These are phyloP conservation scores for Nemania diffusa DNA, from an alignment of 2,329 filamentous ascomycete species.

Conservation along the genomic window DNA sequence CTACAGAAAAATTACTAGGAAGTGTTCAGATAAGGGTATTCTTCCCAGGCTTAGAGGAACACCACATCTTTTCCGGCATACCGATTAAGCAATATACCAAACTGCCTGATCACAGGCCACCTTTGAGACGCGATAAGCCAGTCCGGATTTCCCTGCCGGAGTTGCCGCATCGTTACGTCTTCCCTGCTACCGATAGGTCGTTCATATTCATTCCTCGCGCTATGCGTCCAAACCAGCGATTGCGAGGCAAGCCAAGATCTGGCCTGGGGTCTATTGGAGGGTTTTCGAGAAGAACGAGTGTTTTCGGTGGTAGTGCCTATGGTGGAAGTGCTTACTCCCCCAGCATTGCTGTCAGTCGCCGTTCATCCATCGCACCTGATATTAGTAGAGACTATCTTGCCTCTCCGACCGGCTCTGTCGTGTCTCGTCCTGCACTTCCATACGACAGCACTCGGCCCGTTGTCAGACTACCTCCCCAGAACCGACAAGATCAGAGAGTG, in stretches of 20 bases:
- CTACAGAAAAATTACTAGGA: constrained; percentile 83
- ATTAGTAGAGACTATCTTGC: constrained; percentile 77
- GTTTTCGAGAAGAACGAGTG: constrained; percentile 82
- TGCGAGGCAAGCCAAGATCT: constrained; percentile 78
- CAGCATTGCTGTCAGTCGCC: constrained; percentile 86
- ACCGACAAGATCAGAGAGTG: constrained; percentile 47
- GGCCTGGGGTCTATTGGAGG: constrained; percentile 74
- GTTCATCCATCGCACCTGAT: constrained; percentile 80
- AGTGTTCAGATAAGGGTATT: constrained; percentile 87
- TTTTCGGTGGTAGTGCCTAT: constrained; percentile 75
- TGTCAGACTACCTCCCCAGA: constrained; percentile 81
- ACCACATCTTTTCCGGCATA: constrained; percentile 77
- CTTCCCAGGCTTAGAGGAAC: constrained; percentile 76
- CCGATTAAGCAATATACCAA: constrained; percentile 92
- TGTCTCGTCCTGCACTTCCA: constrained; percentile 73
- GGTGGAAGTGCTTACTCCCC: constrained; percentile 83
- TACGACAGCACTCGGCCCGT: constrained; percentile 75
- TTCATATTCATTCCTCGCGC: constrained; percentile 98
- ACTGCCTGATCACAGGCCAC: constrained; percentile 92
- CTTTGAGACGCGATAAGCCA: constrained; percentile 93
- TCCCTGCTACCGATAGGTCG: constrained; percentile 87
- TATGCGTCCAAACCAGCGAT: constrained; percentile 87
- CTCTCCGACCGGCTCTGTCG: constrained; percentile 82
- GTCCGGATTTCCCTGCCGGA: constrained; percentile 91
- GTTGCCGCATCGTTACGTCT: constrained; percentile 84